Percentiles rank a stretch among this genome's conserved stretches.
phyloP scores from a whole-genome alignment of 805 yeast genomes.

The Scheffersomyces ergatensis region DNA sequence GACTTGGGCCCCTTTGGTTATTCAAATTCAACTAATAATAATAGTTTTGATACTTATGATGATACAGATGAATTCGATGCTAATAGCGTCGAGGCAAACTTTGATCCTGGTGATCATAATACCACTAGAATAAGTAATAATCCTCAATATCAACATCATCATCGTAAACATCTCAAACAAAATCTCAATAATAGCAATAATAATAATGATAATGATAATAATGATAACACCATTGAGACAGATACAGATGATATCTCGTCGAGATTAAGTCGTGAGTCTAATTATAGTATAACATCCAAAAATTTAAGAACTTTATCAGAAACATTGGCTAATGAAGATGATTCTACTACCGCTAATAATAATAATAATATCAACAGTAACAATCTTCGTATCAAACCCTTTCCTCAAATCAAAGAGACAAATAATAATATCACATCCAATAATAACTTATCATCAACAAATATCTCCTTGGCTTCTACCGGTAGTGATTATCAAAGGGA shows the following conservation, averaged over 20 bases:
- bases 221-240: not conserved
- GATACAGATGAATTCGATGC: not conserved
- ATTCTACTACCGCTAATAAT: not conserved
- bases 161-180: not conserved
- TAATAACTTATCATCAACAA: slow-evolving; percentile 9
- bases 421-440: not conserved
- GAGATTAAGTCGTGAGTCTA: slow-evolving; percentile 5
- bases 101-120: not conserved
- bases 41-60: not conserved
- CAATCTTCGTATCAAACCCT: no score
- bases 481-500: slow-evolving; percentile 21
- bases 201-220: not conserved
- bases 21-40: not conserved
- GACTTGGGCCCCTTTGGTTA: slow-evolving; percentile 7
- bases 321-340: not conserved
- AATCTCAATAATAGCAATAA: not conserved
- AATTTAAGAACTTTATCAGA: slow-evolving; percentile 12
- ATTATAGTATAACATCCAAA: slow-evolving; percentile 14
- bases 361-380: no score
- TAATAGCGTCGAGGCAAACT: no score
- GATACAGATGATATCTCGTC: not conserved
- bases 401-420: not conserved
- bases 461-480: slow-evolving; percentile 22
- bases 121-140: not conserved
- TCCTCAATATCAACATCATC: not conserved